phyloP scores from a whole-genome alignment of 2,329 filamentous ascomycete genomes.

The Diaporthe ampelina region DNA sequence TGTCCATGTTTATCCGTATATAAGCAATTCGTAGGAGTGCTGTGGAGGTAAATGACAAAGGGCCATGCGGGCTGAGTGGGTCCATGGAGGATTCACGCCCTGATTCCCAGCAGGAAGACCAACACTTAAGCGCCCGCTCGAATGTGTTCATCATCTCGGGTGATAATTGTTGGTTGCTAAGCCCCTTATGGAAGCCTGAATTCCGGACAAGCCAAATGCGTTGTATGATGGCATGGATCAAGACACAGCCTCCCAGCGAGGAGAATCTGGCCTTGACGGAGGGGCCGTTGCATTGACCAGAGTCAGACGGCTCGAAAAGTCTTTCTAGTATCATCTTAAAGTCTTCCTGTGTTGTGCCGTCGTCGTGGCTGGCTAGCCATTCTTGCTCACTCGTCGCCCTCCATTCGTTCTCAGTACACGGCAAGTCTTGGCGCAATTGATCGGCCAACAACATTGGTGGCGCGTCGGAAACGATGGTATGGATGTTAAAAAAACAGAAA shows the following conservation, averaged over 20 bases:
- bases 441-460: slow-evolving; percentile 6
- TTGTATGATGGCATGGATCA: slow-evolving; percentile 16
- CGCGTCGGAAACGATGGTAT: background rate
- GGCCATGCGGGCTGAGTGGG: slow-evolving; percentile 2
- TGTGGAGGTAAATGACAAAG: slow-evolving; percentile 1
- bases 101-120: background rate
- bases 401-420: slow-evolving; percentile 11
- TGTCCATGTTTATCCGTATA: background rate
- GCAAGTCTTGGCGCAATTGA: background rate
- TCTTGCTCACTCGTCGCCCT: background rate
- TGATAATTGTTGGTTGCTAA: background rate
- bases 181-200: background rate
- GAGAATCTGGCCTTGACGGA: slow-evolving; percentile 1
- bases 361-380: background rate
- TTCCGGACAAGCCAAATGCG: background rate
- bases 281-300: background rate
- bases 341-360: background rate
- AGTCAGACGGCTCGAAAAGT: background rate
- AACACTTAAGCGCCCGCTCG: slow-evolving; percentile 2
- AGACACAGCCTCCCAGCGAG: slow-evolving; percentile 5
- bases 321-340: background rate
- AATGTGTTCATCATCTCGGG: slow-evolving; percentile 13
- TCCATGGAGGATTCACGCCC: slow-evolving; percentile 10
- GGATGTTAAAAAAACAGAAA: background rate
- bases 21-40: background rate